Base-by-base conservation (phyloP, 139 green algal genomes). In the Trebouxia sp. region DNA sequence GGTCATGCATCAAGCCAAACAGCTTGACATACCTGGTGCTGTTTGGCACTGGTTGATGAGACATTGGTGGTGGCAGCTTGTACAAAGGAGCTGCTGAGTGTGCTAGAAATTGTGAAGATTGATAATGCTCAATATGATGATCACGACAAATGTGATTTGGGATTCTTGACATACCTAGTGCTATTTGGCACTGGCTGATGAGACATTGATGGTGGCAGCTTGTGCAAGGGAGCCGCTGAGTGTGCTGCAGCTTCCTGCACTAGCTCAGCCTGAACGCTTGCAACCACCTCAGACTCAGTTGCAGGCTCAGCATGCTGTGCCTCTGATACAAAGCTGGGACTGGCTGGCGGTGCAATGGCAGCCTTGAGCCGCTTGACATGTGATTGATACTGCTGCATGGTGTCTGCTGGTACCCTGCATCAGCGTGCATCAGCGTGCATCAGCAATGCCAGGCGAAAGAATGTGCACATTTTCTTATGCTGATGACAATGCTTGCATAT, bases 321-420 rank as follows among this genome's bases (percentile, higher is more conserved):
- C 15, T 45, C 35, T 45, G n/a, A 42, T 12, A 35, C 32, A 30
- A 30, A 72, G 15, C 14, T 8, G 7, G 62, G 1, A 20, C 28
- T 17, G 11, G 15, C 12, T 72, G 62, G 62, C 32, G 38, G 14
- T 26, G 39, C 22, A 3, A 77, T 30, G 41, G 62, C 62, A n/a
- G n/a, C 32, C 35, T 72, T 72, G 14, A 72, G 62, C 9, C 69
- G 69, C 20, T 77, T 56, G 26, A 58, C 42, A 77, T 77, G 69
- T 55, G 69, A 38, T 2, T 51, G 69, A 17, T 77, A 58, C 20
- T 58, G 69, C 28, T 0, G 9, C 32, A 72, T 42, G 35, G 62
- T 72, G 3, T 72, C 62, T 72, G 62, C 32, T 9, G 32, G n/a
- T 43, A 72, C 62, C 32, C 62, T 72, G 62, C 62, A 72, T 28